Percentiles rank a stretch among this genome's conserved stretches.
Conservation (phyloP, 768 basidiomycete genomes). For the Pilatotrama ljubarskyi region DNA sequence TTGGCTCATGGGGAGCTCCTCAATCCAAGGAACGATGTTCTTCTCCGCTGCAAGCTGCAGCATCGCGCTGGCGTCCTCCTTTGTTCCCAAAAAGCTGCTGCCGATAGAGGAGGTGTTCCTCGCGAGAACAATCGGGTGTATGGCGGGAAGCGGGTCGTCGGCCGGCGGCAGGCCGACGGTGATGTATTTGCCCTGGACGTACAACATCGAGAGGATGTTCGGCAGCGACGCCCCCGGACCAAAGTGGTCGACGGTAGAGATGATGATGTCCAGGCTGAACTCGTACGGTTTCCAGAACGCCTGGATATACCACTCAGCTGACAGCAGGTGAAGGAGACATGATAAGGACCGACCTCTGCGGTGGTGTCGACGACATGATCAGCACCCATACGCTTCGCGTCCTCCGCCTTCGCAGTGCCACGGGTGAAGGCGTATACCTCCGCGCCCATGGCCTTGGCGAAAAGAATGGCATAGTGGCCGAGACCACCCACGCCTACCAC, state of each 20-base stretch:
- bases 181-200: conserved; percentile 52
- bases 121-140: conserved; percentile 34
- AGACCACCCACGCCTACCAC: conserved; percentile 67
- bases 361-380: conserved; percentile 50
- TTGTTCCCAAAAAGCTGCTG: conserved; percentile 50
- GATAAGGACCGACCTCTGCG: conserved; percentile 13
- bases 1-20: conserved; percentile 49
- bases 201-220: conserved; percentile 45
- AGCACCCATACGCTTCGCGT: conserved; percentile 59
- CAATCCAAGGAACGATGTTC: conserved; percentile 47
- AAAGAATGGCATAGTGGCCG: conserved; percentile 43
- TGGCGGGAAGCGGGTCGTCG: conserved; percentile 35
- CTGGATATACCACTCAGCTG: conserved; percentile 13
- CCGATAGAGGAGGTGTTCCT: conserved; percentile 25
- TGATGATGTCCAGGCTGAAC: conserved; percentile 52
- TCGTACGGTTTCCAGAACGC: conserved; percentile 39
- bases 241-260: conserved; percentile 33
- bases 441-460: conserved; percentile 55
- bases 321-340: not conserved
- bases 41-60: conserved; percentile 57
- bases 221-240: conserved; percentile 27
- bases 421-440: conserved; percentile 62
- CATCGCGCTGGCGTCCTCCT: conserved; percentile 58
- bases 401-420: conserved; percentile 50
- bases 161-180: conserved; percentile 58